Base-by-base conservation (phyloP, 1,139 yeast genomes). In the Sugiyamaella neomexicana region DNA sequence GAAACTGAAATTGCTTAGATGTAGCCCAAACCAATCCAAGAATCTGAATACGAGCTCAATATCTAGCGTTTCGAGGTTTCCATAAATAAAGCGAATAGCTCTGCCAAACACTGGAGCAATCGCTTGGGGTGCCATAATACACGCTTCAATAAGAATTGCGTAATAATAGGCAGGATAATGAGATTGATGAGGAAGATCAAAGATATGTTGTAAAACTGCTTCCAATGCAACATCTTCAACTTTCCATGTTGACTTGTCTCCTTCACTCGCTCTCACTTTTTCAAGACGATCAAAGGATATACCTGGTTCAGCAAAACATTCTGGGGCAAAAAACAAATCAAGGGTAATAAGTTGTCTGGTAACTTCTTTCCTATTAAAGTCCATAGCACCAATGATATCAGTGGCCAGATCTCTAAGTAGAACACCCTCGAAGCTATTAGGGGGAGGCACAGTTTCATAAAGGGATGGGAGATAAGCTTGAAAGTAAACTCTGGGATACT, bases 51-150 rank as follows among this genome's bases (percentile, higher is more conserved):
- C 80, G 53, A 88, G 74, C 69, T 90, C 97, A 60, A 82, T 82
- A 68, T 91, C 97, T 55, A 90, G 74, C 1, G 79, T 74, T 39
- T 80, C 83, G 55, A 88, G 71, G 66, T 88, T 79, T 46, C 80
- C 76, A 72, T 89, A 95, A 63, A 93, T 80, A 67, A 81, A 89
- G 63, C 98, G 80, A 62, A 95, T 85, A 1, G 97, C 96, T 61
- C 97, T 82, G 45, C 98, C 99, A 68, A 95, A 83, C 0, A 91
- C 96, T 2, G 97, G 97, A 0, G 98, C 98, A 67, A 91, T 85
- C 0, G 95, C 90, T 60, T 85, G 88, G 2, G 96, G 95, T 29
- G 93, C 89, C 72, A 80, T 76, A 45, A 86, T 83, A 72, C 99
- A 93, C 53, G 95, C 89, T 61, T 93, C 90, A 45, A 90, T 89